Evolutionary conservation across 23 red algal species (phyloP), one percentile per base, ranked within the genome.

Genomic region (Gracilaria caudata): DNA sequence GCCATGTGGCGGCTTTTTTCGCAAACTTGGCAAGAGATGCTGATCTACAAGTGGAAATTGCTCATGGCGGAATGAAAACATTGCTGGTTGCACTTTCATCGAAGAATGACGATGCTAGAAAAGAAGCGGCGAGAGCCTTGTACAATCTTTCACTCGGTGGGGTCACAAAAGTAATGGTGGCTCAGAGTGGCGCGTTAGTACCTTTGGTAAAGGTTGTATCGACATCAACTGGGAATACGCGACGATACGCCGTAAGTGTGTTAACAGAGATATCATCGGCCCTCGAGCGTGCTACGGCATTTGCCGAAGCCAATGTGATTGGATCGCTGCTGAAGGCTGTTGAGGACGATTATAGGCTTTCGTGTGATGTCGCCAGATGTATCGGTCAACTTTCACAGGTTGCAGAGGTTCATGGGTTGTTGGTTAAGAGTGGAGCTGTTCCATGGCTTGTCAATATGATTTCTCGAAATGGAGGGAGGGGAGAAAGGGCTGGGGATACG

Each of bases 91-190:
- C 87, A 17, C 45, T 91, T 5, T 32, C 60, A n/a, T 91, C 87
- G 7, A 91, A 91, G 78, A 49, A 82, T 45, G 87, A 73, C 2
- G 33, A 56, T 39, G 76, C 87, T 39, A 59, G 76, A 40, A 47
- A 61, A 47, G 77, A 91, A 53, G 87, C 51, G 16, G 87, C 77
- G 10, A 45, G 87, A 51, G 87, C 51, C 4, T 40, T 91, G 32
- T 91, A 74, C 37, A 91, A 91, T 47, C 68, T 91, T 46, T 82
- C 77, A 38, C 60, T 91, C 29, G 87, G 87, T 72, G 87, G 87
- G 5, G 61, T 91, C 16, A 91, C 73, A 16, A 81, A 75, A 38
- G 58, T 82, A 26, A 82, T 91, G 65, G 46, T 82, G 1, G 78
- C 56, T 16, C 87, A 82, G 63, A 65, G 75, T 43, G 77, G 87